These are phyloP conservation scores for Ascochyta rabiei DNA, from an alignment of 2,329 filamentous ascomycete genomes.

Conservation along the genomic window DNA sequence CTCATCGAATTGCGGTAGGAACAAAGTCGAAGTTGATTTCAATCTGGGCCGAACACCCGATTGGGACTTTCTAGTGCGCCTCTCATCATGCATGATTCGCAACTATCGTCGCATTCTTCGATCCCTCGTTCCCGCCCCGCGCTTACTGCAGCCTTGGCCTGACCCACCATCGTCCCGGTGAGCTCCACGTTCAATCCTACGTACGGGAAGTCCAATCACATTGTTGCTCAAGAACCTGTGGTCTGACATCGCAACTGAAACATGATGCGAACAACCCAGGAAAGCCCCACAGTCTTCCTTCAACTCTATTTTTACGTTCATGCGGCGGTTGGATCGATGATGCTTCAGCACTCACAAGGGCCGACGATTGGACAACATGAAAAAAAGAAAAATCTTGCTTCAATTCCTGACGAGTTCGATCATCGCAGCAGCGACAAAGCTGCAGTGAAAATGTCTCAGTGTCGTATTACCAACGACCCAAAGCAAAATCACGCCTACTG, in stretches of 20 bases:
- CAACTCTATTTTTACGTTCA: background rate
- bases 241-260: conserved; percentile 4
- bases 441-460: conserved; percentile 32
- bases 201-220: background rate
- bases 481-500: too few relatives aligned
- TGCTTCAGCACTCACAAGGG: background rate
- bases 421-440: background rate
- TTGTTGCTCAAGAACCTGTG: background rate
- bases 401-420: background rate
- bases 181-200: background rate
- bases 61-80: too few relatives aligned
- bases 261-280: background rate
- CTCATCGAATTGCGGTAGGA: too few relatives aligned
- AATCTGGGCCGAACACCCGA: too few relatives aligned
- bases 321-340: too few relatives aligned
- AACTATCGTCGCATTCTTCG: background rate
- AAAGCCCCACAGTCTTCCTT: background rate
- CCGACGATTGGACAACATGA: background rate
- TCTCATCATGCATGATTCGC: too few relatives aligned
- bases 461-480: too few relatives aligned
- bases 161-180: background rate
- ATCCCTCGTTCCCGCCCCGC: conserved; percentile 12
- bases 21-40: too few relatives aligned
- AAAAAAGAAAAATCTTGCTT: background rate
- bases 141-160: conserved; percentile 15